phyloP scores from a whole-genome alignment of 179 eudicot genomes.

The Beta macrorhiza region DNA sequence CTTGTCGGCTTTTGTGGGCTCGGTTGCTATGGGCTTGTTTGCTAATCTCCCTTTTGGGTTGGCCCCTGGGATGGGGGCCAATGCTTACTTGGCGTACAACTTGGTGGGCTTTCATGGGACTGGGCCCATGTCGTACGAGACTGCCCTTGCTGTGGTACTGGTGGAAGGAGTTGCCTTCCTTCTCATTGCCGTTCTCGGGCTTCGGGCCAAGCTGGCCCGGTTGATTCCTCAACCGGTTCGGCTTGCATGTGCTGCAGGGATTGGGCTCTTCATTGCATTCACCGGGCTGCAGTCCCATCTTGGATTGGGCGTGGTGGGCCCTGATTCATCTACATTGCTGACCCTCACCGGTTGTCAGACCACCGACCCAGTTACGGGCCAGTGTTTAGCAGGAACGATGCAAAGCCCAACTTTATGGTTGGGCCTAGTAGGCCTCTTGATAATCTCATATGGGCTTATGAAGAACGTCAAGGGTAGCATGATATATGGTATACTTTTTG shows the following conservation, averaged over 20 bases:
- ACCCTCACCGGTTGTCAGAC: slow-evolving; percentile 59
- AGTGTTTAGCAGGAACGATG: slow-evolving; percentile 61
- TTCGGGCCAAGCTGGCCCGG: slow-evolving; percentile 67
- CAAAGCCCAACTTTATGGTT: slow-evolving; percentile 83
- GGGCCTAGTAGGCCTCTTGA: slow-evolving; percentile 59
- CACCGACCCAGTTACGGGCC: slow-evolving; percentile 49
- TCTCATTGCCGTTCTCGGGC: slow-evolving; percentile 57
- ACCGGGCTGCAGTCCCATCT: slow-evolving; percentile 72
- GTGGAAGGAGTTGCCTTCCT: slow-evolving; percentile 65
- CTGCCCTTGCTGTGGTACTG: slow-evolving; percentile 65
- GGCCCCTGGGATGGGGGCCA: slow-evolving; percentile 95
- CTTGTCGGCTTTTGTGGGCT: slow-evolving; percentile 67
- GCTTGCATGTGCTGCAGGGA: slow-evolving; percentile 67
- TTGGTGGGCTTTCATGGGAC: slow-evolving; percentile 87
- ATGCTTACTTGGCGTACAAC: slow-evolving; percentile 77
- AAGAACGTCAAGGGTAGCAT: slow-evolving; percentile 78
- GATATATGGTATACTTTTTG: slow-evolving; percentile 80
- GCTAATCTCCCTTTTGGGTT: slow-evolving; percentile 57
- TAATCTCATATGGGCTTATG: slow-evolving; percentile 64
- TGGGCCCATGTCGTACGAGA: slow-evolving; percentile 67
- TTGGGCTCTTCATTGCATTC: slow-evolving; percentile 86
- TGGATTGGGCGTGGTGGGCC: slow-evolving; percentile 79
- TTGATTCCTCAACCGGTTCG: slow-evolving; percentile 63
- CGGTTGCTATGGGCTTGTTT: slow-evolving; percentile 69
- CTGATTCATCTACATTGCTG: slow-evolving; percentile 57